Conservation (phyloP, 2,329 filamentous ascomycete species). For the Neobulgaria alba region DNA sequence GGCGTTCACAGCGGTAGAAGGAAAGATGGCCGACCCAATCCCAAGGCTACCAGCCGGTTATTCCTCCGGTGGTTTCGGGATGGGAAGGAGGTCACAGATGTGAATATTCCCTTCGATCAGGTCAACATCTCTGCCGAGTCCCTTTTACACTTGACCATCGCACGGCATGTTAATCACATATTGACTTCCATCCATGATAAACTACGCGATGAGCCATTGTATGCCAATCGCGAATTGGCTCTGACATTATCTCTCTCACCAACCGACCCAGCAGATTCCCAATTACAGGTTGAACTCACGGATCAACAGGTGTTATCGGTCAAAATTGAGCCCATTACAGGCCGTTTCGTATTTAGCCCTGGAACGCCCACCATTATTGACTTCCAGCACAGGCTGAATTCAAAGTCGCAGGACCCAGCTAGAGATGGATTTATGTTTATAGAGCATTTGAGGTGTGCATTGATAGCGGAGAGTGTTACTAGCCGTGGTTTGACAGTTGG, state of each 20-base stretch:
- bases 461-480: conserved; percentile 52
- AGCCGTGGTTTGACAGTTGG: conserved; percentile 52
- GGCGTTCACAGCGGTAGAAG: conserved; percentile 61
- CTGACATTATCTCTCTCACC: conserved; percentile 49
- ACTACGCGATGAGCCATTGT: conserved; percentile 52
- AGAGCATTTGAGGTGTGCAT: conserved; percentile 52
- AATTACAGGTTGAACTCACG: conserved; percentile 61
- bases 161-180: conserved; percentile 64
- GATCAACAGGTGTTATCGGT: conserved; percentile 51
- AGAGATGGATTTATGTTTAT: conserved; percentile 49
- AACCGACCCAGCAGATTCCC: conserved; percentile 57
- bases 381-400: conserved; percentile 58
- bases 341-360: conserved; percentile 64
- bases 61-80: conserved; percentile 77
- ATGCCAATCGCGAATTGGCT: conserved; percentile 48
- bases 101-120: conserved; percentile 59
- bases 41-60: conserved; percentile 45
- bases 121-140: conserved; percentile 62
- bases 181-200: conserved; percentile 57
- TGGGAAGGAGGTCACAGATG: conserved; percentile 62
- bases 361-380: conserved; percentile 46
- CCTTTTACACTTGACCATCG: conserved; percentile 66
- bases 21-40: conserved; percentile 34
- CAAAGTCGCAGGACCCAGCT: conserved; percentile 42
- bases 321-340: conserved; percentile 68